Evolutionary conservation across 2,329 filamentous ascomycete genomes (phyloP), one percentile per base, ranked within the genome.

Genomic region (Penicillium glabrum): DNA sequence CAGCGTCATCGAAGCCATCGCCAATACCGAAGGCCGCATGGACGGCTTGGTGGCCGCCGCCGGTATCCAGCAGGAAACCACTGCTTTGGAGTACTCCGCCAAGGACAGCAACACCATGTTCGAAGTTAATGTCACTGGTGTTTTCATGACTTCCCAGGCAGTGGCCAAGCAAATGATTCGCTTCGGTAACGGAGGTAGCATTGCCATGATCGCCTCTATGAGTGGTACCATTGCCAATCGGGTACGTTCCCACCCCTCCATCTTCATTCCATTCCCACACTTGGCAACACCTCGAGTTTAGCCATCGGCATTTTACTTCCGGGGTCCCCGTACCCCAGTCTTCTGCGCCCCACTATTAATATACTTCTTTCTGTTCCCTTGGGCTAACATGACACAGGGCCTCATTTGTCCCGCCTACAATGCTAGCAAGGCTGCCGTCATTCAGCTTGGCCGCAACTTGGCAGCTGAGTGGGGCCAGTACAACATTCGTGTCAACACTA

Each of bases 31-130:
- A 61, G 88, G 88, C 6, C 84, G 89, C 16, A 76, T 96, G 59
- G 91, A 96, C 69, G 92, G 92, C 0, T 77, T 96, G 54, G 85
- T 96, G 47, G 87, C 87, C 0, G 87, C 87, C 0, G 88, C 88
- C 0, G 88, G 86, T 1, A 78, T 86, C 41, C 90, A 96, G 76
- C 89, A 96, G 74, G 91, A 96, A 76, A 91, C 86, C 0, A 77
- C 90, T 0, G 91, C 93, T 1, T 79, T 96, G 53, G 91, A 96
- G 48, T 96, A 96, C 71, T 79, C 80, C 1, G 78, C 81, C 51
- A 81, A 85, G 68, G 84, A 87, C 63, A 79, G 82, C 53, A 86
- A 86, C 64, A 80, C 76, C 55, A 87, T 87, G 83, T 82, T 87
- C 59, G 82, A 84, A 63, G 76, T 86, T 61, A 86, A 86, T 64